These are phyloP conservation scores for Pythium myriotylum DNA, from an alignment of 352 stramenopile genomes.

Conservation along the genomic window DNA sequence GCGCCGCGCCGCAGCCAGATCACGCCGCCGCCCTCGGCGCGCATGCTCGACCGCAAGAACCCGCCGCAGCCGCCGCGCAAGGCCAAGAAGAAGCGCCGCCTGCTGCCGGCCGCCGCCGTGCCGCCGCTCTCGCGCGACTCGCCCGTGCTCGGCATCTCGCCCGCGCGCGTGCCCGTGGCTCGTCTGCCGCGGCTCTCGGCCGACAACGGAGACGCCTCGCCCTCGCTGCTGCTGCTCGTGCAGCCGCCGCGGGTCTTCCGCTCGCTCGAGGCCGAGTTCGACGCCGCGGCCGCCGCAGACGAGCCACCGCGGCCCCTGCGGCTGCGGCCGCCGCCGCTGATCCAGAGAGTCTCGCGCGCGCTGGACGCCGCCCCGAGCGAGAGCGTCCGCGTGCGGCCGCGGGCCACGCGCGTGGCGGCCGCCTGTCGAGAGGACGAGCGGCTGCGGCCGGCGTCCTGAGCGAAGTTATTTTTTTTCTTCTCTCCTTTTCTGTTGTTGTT, in stretches of 20 bases:
- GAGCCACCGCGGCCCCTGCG: constrained; percentile 41
- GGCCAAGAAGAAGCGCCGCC: constrained; percentile 33
- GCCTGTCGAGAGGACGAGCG: constrained; percentile 18
- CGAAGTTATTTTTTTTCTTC: too few species aligned
- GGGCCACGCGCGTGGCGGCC: constrained; percentile 31
- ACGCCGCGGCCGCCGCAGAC: constrained; percentile 60
- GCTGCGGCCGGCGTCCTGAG: background rate
- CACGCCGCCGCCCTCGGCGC: constrained; percentile 61
- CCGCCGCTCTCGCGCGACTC: constrained; percentile 15
- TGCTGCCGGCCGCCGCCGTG: constrained; percentile 18
- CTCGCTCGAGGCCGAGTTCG: constrained; percentile 69
- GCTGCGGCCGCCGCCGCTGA: constrained; percentile 48
- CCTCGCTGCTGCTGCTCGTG: constrained; percentile 29
- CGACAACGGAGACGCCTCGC: constrained; percentile 4
- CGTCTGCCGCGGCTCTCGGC: constrained; percentile 11
- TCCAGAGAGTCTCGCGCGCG: constrained; percentile 47
- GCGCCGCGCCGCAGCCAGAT: constrained; percentile 42
- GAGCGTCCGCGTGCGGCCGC: constrained; percentile 22
- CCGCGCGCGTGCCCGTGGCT: constrained; percentile 5
- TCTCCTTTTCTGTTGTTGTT: too few species aligned
- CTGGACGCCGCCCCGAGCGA: constrained; percentile 1
- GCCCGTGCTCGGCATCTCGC: constrained; percentile 19
- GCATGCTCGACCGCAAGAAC: constrained; percentile 70
- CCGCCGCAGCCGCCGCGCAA: constrained; percentile 59
- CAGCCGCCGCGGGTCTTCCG: constrained; percentile 46